Percentiles rank a stretch among this genome's conserved stretches.
Evolutionary conservation across 2,329 filamentous ascomycete species (phyloP).

Genomic region (Bretziella fagacearum): DNA sequence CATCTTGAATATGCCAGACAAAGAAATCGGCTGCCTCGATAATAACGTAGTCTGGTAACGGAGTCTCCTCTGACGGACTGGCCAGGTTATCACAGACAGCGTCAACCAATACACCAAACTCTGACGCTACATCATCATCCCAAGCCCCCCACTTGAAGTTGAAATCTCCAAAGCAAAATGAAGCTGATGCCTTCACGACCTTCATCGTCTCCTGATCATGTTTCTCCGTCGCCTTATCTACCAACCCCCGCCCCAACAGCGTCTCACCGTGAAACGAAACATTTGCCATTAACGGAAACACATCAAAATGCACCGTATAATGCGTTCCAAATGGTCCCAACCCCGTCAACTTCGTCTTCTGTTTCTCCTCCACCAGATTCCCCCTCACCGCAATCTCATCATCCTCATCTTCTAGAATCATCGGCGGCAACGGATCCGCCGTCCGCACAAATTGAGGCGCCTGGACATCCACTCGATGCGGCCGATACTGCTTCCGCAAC

Average conservation of each 20-base stretch:
- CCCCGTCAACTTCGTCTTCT: constrained; percentile 27
- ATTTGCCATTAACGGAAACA: constrained; percentile 38
- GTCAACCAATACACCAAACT: constrained; percentile 44
- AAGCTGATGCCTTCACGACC: constrained; percentile 21
- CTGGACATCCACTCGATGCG: constrained; percentile 30
- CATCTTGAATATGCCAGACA: constrained; percentile 30
- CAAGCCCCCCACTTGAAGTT: constrained; percentile 37
- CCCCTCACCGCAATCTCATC: not conserved
- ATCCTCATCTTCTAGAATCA: constrained; percentile 9
- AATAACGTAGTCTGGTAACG: constrained; percentile 16
- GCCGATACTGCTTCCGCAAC: constrained; percentile 29
- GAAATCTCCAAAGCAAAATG: constrained; percentile 32
- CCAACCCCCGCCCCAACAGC: constrained; percentile 36
- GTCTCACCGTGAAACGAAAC: constrained; percentile 45
- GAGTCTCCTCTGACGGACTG: constrained; percentile 5
- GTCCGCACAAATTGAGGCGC: constrained; percentile 37
- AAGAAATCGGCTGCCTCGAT: constrained; percentile 28
- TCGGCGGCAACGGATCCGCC: constrained; percentile 30
- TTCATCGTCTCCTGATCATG: constrained; percentile 20
- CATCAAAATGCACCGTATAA: constrained; percentile 46
- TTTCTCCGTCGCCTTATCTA: constrained; percentile 25
- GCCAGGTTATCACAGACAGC: constrained; percentile 34
- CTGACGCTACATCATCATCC: constrained; percentile 41
- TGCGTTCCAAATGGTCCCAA: constrained; percentile 43
- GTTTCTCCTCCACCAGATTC: not conserved